phyloP scores from a whole-genome alignment of 129 eudicot species.

The Artemisia tridentata region DNA sequence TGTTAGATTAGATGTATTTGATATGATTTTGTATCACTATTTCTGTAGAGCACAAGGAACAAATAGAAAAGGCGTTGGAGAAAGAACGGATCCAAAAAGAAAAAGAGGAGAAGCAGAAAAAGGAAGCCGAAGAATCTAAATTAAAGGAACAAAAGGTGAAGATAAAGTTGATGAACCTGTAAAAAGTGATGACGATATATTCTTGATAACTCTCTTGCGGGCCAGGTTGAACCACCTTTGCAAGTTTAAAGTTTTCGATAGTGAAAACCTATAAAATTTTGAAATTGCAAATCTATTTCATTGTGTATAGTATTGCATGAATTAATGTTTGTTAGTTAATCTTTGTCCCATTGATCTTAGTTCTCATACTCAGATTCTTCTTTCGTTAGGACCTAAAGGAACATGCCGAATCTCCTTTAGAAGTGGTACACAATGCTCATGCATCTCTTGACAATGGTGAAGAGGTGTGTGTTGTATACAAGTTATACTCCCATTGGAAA shows the following conservation, averaged over 20 bases:
- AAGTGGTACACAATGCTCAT: slow-evolving; percentile 39
- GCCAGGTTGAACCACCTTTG: slow-evolving; percentile 46
- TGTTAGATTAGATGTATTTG: slow-evolving; percentile 12
- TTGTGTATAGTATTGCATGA: slow-evolving; percentile 10
- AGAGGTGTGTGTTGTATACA: slow-evolving; percentile 34
- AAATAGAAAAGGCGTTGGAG: slow-evolving; percentile 83
- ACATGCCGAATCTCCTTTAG: slow-evolving; percentile 31
- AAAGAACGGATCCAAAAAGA: slow-evolving; percentile 87
- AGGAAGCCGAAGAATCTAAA: slow-evolving; percentile 60
- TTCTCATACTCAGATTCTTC: slow-evolving; percentile 22
- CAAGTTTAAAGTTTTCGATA: slow-evolving; percentile 11
- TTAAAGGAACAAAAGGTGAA: slow-evolving; percentile 31
- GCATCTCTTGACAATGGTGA: slow-evolving; percentile 37
- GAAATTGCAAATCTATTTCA: not conserved
- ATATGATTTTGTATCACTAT: slow-evolving; percentile 22
- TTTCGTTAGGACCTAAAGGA: slow-evolving; percentile 37
- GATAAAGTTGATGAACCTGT: slow-evolving; percentile 33
- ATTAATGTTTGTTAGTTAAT: slow-evolving; percentile 12
- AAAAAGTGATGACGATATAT: slow-evolving; percentile 34
- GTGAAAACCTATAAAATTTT: not conserved
- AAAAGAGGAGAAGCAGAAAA: slow-evolving; percentile 78
- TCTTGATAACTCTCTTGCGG: slow-evolving; percentile 40
- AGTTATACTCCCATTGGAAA: slow-evolving; percentile 3
- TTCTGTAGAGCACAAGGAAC: slow-evolving; percentile 77
- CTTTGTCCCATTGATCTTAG: slow-evolving; percentile 12